Percentiles rank a stretch among this genome's conserved stretches.
phyloP scores from a whole-genome alignment of 164 flowering plant genomes.

The Houttuynia cordata region DNA sequence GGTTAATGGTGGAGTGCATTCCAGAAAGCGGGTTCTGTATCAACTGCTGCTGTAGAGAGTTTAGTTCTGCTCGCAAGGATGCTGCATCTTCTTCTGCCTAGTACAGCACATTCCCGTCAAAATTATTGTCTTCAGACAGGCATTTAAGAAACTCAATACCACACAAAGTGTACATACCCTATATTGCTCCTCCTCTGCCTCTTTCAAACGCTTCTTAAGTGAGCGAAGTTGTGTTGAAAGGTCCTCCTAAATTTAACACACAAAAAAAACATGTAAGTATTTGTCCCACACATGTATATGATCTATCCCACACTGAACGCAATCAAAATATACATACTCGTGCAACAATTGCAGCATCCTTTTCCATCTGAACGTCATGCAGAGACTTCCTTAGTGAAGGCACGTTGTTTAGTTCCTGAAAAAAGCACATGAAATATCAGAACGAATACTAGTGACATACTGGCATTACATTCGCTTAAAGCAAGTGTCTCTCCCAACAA shows the following conservation, averaged over 20 bases:
- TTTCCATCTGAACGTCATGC: slow-evolving; percentile 91
- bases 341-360: slow-evolving; percentile 90
- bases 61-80: slow-evolving; percentile 76
- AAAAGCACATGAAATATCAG: neutral
- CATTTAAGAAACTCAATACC: neutral
- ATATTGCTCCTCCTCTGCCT: slow-evolving; percentile 97
- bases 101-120: slow-evolving; percentile 10
- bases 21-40: slow-evolving; percentile 32
- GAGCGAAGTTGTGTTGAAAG: slow-evolving; percentile 80
- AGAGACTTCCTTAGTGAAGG: slow-evolving; percentile 86
- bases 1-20: slow-evolving; percentile 29
- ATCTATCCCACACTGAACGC: neutral
- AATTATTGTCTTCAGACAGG: slow-evolving; percentile 1
- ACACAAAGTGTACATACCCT: slow-evolving; percentile 38
- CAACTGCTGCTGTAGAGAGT: slow-evolving; percentile 69
- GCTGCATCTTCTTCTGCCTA: slow-evolving; percentile 97
- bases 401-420: slow-evolving; percentile 57
- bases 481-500: neutral
- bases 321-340: slow-evolving; percentile 35
- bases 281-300: neutral
- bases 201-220: slow-evolving; percentile 67
- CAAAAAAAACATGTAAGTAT: slow-evolving; percentile 3
- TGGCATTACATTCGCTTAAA: neutral
- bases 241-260: slow-evolving; percentile 71
- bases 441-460: neutral